phyloP scores from a whole-genome alignment of 306 rosid species.

The apple (Malus domestica) region ASM211411v1 NC_041805.1:27636501-27637000 shows the following conservation, averaged over 20 bases:
- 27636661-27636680: slow-evolving; percentile 11
- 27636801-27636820: slow-evolving; percentile 84
- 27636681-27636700: background rate
- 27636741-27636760: background rate
- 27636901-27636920: slow-evolving; percentile 1
- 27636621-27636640: slow-evolving; percentile 81
- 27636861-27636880: slow-evolving; percentile 78
- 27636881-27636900: slow-evolving; percentile 60
- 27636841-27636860: slow-evolving; percentile 86
- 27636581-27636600: slow-evolving; percentile 62
- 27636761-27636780: slow-evolving; percentile 8
- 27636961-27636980: no score
- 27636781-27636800: slow-evolving; percentile 91
- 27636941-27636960: no score
- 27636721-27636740: background rate
- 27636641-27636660: slow-evolving; percentile 98
- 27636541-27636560: no score
- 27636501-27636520: no score
- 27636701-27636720: background rate
- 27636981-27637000: no score
- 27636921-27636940: background rate
- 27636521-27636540: no score
- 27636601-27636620: slow-evolving; percentile 83
- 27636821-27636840: slow-evolving; percentile 55
- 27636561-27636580: no score